A percentile compares a stretch with the other conserved stretches of the same genome.
Evolutionary conservation across 805 yeast genomes (phyloP).

Genomic region (Nematodospora valgi): DNA sequence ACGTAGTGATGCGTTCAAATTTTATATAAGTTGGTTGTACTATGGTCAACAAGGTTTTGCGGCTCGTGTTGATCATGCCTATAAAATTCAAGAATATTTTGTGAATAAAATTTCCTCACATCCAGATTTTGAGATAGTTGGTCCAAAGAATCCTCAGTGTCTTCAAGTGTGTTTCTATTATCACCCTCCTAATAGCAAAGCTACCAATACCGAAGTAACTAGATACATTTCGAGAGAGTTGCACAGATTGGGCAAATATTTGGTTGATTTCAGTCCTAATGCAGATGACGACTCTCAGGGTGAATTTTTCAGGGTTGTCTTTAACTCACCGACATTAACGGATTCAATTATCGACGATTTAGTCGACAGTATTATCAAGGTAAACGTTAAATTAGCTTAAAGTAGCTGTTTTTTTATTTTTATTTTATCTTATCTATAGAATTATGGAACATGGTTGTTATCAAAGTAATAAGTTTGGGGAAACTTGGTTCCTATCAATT

Average conservation of each 20-base stretch:
- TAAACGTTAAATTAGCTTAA: conserved; percentile 14
- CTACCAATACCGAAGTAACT: conserved; percentile 51
- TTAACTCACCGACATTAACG: conserved; percentile 62
- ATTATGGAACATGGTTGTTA: too few species aligned
- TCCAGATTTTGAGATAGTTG: conserved; percentile 52
- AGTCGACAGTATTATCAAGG: conserved; percentile 25
- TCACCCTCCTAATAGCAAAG: conserved; percentile 37
- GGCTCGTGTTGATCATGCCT: conserved; percentile 70
- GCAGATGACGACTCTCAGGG: conserved; percentile 52
- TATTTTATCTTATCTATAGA: too few species aligned
- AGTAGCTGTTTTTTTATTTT: too few species aligned
- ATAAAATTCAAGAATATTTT: conserved; percentile 59
- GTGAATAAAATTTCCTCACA: conserved; percentile 36
- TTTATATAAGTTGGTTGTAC: conserved; percentile 78
- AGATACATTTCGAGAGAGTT: conserved; percentile 58
- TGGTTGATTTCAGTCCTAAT: conserved; percentile 77
- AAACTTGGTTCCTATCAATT: too few species aligned
- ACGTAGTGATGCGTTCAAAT: conserved; percentile 75
- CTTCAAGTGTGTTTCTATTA: conserved; percentile 82
- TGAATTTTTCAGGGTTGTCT: conserved; percentile 81
- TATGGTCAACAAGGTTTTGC: conserved; percentile 69
- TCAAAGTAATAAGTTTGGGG: too few species aligned
- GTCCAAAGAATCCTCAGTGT: conserved; percentile 54
- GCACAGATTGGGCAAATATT: conserved; percentile 60
- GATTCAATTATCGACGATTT: conserved; percentile 34